Base-by-base conservation (phyloP, 108 stramenopile species). In the Tribonema minus region DNA sequence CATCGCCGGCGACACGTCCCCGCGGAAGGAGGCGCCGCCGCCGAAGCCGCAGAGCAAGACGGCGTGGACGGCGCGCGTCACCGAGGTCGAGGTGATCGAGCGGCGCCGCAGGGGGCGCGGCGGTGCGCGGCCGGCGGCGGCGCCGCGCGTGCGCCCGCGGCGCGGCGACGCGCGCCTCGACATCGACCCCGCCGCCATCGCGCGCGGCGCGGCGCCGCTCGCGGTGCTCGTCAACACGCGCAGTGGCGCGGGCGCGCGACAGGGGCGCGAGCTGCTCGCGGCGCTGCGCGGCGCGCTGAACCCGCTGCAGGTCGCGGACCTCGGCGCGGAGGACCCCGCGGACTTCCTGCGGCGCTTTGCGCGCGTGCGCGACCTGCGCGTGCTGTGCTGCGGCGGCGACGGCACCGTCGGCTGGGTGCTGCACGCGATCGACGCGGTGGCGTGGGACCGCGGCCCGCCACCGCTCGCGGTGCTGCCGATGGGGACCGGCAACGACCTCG, bases 401-500 rank as follows among this genome's bases (percentile, higher is more conserved):
- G 82, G 82, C 38, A 83, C 82, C 1, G 82, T 81, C 27, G 69
- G 71, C 5, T 83, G 82, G 82, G 29, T 83, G 15, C 80, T 81
- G 39, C 59, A 81, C 60, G 70, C 76, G 27, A 39, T 78, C 6
- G 76, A 78, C 4, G 25, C 54, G 34, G 36, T 78, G 29, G 31
- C 0, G n/a, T 78, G 76, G 76, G 39, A 59, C 41, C 54, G 25
- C 35, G 54, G 64, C 25, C 40, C 46, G 54, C 81, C 81, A 26
- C 80, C 82, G 37, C 28, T 83, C 29, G 82, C 80, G 7, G 33
- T 80, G 5, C 41, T 83, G 15, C 82, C 82, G 0, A 25, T 83
- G 37, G 82, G 82, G 23, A 83, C 82, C 9, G 82, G 82, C 15
- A 83, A 78, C 40, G 82, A 83, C 35, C 64, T 83, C 31, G 82